Evolutionary conservation across 2,329 filamentous ascomycete species (phyloP).

Genomic region (Mycosphaerella sp.): DNA sequence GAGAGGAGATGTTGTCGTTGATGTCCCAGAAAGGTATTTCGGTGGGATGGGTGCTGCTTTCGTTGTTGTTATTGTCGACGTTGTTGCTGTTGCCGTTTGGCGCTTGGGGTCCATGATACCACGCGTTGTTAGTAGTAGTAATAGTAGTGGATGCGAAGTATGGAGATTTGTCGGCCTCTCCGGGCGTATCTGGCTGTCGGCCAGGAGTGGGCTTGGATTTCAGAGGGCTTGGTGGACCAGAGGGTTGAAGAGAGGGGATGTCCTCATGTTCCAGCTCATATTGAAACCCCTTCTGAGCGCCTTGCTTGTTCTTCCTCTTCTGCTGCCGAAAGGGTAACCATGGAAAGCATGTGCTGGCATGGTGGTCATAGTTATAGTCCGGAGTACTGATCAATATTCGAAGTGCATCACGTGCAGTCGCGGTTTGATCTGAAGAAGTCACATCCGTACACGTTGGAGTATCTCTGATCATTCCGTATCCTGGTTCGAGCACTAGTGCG

Average conservation of each 20-base stretch:
- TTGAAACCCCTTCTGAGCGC: background rate
- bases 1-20: background rate
- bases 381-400: background rate
- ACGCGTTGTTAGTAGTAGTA: background rate
- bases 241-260: background rate
- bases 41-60: background rate
- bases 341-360: background rate
- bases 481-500: background rate
- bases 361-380: background rate
- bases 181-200: background rate
- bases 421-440: background rate
- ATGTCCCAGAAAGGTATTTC: constrained; percentile 1
- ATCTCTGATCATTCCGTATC: background rate
- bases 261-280: background rate
- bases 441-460: background rate
- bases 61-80: background rate
- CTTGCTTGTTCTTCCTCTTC: background rate
- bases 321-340: background rate
- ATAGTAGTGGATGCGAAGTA: background rate
- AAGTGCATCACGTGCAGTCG: background rate
- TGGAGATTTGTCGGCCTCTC: background rate
- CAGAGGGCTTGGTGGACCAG: background rate
- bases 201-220: background rate
- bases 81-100: background rate
- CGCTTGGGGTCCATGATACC: background rate